Evolutionary conservation across 2,329 filamentous ascomycete species (phyloP).

Genomic region (Conoideocrella luteorostrata): DNA sequence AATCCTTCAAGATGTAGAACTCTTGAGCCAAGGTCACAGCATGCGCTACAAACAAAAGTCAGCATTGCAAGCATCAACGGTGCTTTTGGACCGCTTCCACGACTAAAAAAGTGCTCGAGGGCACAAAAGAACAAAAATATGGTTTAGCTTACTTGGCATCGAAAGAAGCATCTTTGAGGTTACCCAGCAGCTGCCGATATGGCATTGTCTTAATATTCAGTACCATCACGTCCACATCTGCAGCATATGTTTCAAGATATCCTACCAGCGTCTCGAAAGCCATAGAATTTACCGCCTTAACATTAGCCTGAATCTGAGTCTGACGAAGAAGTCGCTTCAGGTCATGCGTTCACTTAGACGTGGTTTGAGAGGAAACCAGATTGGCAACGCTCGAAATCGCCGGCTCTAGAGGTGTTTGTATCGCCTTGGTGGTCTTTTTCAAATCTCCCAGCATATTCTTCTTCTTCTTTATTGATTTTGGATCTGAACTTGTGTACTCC

Average conservation of each 20-base stretch:
- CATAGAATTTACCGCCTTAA: constrained; percentile 13
- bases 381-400: constrained; percentile 11
- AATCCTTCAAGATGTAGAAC: constrained; percentile 13
- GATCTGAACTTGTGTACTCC: constrained; percentile 1
- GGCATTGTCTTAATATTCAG: constrained; percentile 12
- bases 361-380: constrained; percentile 13
- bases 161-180: constrained; percentile 2
- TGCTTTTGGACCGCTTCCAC: too few relatives aligned
- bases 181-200: constrained; percentile 9
- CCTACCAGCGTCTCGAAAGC: constrained; percentile 12
- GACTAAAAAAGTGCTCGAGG: not conserved
- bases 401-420: constrained; percentile 8
- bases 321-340: constrained; percentile 13
- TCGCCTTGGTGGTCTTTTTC: constrained; percentile 6
- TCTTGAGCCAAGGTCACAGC: constrained; percentile 13
- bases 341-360: constrained; percentile 14
- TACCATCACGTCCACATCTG: constrained; percentile 15
- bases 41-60: constrained; percentile 3
- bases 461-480: constrained; percentile 6
- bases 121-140: not conserved
- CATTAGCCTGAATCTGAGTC: constrained; percentile 11
- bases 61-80: not conserved
- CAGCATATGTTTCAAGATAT: constrained; percentile 12
- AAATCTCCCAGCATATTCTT: constrained; percentile 10
- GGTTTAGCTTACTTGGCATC: constrained; percentile 8